These are phyloP conservation scores for Salinomyces thailandicus DNA, from an alignment of 2,329 filamentous ascomycete genomes.

Conservation along the genomic window DNA sequence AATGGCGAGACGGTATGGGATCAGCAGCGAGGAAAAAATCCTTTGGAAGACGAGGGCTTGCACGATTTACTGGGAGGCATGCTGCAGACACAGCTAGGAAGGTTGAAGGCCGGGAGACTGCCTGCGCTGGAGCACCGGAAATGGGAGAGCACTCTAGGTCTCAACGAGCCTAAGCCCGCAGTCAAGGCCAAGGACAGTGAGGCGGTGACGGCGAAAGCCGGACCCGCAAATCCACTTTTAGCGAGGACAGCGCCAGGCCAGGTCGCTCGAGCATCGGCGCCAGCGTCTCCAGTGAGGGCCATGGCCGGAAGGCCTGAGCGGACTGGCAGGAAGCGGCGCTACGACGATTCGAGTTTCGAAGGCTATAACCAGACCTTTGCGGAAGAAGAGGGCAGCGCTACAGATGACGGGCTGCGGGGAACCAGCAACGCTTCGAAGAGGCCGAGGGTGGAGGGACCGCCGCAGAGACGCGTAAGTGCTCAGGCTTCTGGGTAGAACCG, in stretches of 20 bases:
- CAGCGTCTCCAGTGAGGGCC: slow-evolving; percentile 20
- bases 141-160: slow-evolving; percentile 35
- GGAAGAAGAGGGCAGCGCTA: slow-evolving; percentile 57
- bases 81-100: no score
- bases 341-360: slow-evolving; percentile 63
- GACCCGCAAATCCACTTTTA: slow-evolving; percentile 3
- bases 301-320: slow-evolving; percentile 50
- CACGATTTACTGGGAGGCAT: no score
- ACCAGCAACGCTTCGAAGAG: no score
- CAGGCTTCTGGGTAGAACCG: neutral
- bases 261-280: no score
- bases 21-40: slow-evolving; percentile 25
- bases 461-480: slow-evolving; percentile 3
- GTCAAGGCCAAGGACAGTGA: neutral
- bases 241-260: slow-evolving; percentile 18
- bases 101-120: slow-evolving; percentile 32
- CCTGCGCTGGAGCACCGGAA: slow-evolving; percentile 31
- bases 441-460: no score
- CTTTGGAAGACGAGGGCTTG: slow-evolving; percentile 32
- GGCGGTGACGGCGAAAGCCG: neutral
- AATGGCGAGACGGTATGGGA: slow-evolving; percentile 29
- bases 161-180: slow-evolving; percentile 29
- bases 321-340: slow-evolving; percentile 61
- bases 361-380: slow-evolving; percentile 60
- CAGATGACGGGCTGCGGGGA: no score